phyloP scores from a whole-genome alignment of 1,284 basidiomycete genomes.

The Athelia sp. region DNA sequence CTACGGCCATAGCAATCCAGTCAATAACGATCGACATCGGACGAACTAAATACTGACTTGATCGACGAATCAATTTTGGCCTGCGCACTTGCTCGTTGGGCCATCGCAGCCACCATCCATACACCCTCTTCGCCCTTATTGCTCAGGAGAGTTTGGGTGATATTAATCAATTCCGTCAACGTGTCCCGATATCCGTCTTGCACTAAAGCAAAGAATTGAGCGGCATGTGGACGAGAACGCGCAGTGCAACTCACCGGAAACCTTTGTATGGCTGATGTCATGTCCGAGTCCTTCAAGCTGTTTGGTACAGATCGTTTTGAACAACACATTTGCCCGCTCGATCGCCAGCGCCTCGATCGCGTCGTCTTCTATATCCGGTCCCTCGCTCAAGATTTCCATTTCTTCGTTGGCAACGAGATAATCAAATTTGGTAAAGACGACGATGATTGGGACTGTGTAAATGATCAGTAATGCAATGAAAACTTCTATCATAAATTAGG shows the following conservation, averaged over 20 bases:
- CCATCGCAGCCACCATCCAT: conserved; percentile 12
- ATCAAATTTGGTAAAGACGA: conserved; percentile 25
- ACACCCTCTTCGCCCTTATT: conserved; percentile 10
- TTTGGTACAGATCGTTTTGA: not conserved
- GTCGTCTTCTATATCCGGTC: not conserved
- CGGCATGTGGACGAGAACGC: too few species aligned
- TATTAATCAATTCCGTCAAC: conserved; percentile 1
- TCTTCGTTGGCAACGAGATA: conserved; percentile 11
- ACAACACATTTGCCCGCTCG: not conserved
- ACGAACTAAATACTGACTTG: conserved; percentile 8
- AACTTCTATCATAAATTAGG: not conserved
- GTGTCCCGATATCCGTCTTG: not conserved
- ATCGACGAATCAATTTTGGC: conserved; percentile 14
- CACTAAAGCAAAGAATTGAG: too few species aligned
- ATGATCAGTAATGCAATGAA: too few species aligned
- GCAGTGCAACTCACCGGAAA: not conserved
- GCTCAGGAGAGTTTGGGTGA: not conserved
- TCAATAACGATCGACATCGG: not conserved
- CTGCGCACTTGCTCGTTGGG: conserved; percentile 12
- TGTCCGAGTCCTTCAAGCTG: not conserved
- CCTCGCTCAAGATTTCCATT: conserved; percentile 2
- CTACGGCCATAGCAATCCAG: conserved; percentile 8
- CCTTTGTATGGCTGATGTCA: not conserved
- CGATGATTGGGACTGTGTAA: conserved; percentile 20
- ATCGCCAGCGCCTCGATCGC: not conserved